Conservation (phyloP, 179 eudicot genomes). For the Actinidia arguta region DNA sequence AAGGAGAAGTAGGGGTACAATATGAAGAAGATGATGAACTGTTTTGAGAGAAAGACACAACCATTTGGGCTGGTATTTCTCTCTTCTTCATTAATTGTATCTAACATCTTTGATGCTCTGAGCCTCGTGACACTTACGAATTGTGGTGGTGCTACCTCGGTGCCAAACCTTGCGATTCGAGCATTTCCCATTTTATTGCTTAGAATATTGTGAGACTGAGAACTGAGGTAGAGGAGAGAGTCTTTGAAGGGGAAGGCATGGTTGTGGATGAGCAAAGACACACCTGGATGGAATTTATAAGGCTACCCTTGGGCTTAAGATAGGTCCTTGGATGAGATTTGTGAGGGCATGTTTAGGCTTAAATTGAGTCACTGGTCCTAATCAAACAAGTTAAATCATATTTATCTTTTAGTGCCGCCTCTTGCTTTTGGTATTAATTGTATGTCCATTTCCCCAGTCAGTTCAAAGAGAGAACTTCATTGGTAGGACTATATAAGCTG, state of each 20-base stretch:
- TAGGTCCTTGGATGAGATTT: slow-evolving; percentile 20
- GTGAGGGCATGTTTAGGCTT: slow-evolving; percentile 20
- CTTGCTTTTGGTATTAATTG: slow-evolving; percentile 30
- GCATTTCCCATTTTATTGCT: slow-evolving; percentile 34
- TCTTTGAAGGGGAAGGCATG: not conserved
- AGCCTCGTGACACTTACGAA: slow-evolving; percentile 39
- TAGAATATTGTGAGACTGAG: not conserved
- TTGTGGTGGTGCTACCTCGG: slow-evolving; percentile 53
- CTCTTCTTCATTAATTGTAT: slow-evolving; percentile 46
- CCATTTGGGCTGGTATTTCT: slow-evolving; percentile 27
- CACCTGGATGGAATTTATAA: slow-evolving; percentile 32
- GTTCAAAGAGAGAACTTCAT: not conserved
- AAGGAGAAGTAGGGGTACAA: slow-evolving; percentile 15
- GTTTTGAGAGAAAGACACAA: slow-evolving; percentile 9
- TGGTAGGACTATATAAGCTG: not conserved
- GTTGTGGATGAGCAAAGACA: not conserved
- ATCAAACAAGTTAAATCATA: slow-evolving; percentile 18
- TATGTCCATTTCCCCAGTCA: not conserved
- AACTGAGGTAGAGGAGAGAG: not conserved
- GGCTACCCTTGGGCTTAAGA: slow-evolving; percentile 8
- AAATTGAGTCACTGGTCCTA: slow-evolving; percentile 24
- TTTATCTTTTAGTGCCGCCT: slow-evolving; percentile 33
- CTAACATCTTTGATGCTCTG: slow-evolving; percentile 38
- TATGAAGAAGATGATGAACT: slow-evolving; percentile 14
- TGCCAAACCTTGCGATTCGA: slow-evolving; percentile 42